Base-by-base conservation (phyloP, 2,329 filamentous ascomycete species). In the Cadophora gregata region DNA sequence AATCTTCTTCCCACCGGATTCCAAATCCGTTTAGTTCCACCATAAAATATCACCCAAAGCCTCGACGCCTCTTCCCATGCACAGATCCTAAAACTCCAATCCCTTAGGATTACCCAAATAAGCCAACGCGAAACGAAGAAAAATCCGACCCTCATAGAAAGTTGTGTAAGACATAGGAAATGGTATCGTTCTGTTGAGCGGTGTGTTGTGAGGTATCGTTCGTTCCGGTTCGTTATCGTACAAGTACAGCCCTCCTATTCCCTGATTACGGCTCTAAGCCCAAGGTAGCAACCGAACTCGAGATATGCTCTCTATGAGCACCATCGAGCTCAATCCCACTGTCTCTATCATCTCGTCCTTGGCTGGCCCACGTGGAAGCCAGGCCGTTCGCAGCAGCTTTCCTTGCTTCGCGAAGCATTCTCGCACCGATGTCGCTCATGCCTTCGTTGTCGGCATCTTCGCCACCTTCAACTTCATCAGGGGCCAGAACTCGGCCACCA, bases 401-500 rank as follows among this genome's bases (percentile, higher is more conserved):
- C 62, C 72, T 71, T 7, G 73, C 74, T 67, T 76, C 73, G 66
- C 70, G 67, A 16, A 77, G 55, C 58, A 77, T 67, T 27, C 60
- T 63, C 5, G 70, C 68, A 3, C 73, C 74, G 16, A 76, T 70
- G 33, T 72, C 70, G 47, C 70, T 73, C 73, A 76, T 71, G 0
- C 73, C 75, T 59, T 77, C 74, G 33, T 74, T 72, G 33, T 75
- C 73, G 2, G 50, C 60, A 21, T 55, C 50, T n/a, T 72, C 69
- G 21, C 59, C 59, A 10, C 67, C 78, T 12, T 85, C 81, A 5
- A 88, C 80, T 58, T 94, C 91, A 69, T 95, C 91, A 0, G 85
- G 83, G 2, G 86, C 83, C 3, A 97, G 82, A 1, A 97, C 91
- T 25, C 93, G 86, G 0, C 93, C 93, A 14, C 93, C 93, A 3